Evolutionary conservation across 176 grass and related monocot genomes (phyloP).

Genomic region (Triticum aestivum): DNA sequence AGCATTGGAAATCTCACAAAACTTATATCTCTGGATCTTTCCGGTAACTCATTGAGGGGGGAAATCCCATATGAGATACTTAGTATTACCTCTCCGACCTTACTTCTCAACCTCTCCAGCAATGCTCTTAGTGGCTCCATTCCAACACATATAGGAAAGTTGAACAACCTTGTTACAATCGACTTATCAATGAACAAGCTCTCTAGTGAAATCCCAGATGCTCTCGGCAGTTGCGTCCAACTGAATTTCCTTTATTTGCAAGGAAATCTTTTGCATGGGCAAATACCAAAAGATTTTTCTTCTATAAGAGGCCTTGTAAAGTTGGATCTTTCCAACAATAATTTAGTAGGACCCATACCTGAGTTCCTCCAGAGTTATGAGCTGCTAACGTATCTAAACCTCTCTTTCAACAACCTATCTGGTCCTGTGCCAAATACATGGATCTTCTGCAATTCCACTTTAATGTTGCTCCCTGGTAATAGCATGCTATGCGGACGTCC

Average conservation of each 20-base stretch:
- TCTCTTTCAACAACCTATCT: conserved; percentile 1
- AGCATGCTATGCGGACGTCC: conserved; percentile 28
- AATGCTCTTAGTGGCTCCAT: no score
- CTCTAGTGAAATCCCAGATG: no score
- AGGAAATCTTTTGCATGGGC: not conserved
- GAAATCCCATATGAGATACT: no score
- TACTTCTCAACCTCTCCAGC: no score
- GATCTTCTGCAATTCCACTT: not conserved
- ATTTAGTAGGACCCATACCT: not conserved
- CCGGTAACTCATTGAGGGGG: no score
- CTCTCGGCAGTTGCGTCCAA: not conserved
- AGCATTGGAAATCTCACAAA: no score
- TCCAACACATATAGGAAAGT: no score
- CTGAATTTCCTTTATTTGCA: not conserved
- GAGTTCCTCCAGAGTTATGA: not conserved
- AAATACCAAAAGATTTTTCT: not conserved
- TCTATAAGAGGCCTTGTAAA: no score
- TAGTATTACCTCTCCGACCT: accelerated
- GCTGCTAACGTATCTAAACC: not conserved
- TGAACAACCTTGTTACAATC: no score
- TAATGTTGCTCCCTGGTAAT: not conserved
- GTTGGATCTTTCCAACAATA: not conserved
- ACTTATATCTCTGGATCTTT: no score
- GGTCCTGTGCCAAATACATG: not conserved
- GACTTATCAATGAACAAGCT: no score